phyloP scores from a whole-genome alignment of 1,284 basidiomycete genomes.

The Boletus chippewaensis region DNA sequence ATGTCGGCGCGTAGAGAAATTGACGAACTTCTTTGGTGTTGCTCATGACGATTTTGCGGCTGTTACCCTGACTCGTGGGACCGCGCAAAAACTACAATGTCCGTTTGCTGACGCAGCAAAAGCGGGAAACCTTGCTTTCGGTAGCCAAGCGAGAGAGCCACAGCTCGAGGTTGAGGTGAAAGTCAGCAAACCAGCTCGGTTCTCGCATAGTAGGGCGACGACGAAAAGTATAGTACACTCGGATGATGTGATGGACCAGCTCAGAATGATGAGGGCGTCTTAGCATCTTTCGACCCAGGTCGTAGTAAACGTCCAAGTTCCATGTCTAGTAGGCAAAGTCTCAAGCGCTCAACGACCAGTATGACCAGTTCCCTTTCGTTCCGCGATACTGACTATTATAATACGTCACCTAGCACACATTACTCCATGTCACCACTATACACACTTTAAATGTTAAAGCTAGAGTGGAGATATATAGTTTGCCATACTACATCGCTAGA shows the following conservation, averaged over 20 bases:
- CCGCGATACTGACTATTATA: too few species aligned
- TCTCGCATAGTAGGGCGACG: slow-evolving; percentile 33
- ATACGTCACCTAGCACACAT: too few species aligned
- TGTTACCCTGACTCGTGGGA: slow-evolving; percentile 22
- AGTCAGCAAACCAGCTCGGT: slow-evolving; percentile 32
- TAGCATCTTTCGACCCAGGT: background rate
- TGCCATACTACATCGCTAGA: too few species aligned
- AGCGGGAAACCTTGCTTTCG: slow-evolving; percentile 2
- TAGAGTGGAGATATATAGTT: too few species aligned
- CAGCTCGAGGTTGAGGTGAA: slow-evolving; percentile 34
- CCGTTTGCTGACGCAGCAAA: slow-evolving; percentile 2
- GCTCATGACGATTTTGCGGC: slow-evolving; percentile 30
- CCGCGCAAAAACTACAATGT: background rate
- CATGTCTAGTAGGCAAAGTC: too few species aligned
- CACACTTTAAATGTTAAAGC: too few species aligned
- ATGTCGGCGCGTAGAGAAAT: slow-evolving; percentile 36
- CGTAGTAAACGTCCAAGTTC: too few species aligned
- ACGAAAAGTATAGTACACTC: slow-evolving; percentile 31
- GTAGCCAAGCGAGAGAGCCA: slow-evolving; percentile 6
- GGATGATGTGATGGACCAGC: slow-evolving; percentile 42
- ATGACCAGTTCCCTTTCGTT: too few species aligned
- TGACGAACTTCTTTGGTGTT: slow-evolving; percentile 55
- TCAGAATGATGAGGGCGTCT: slow-evolving; percentile 44
- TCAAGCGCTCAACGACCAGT: too few species aligned
- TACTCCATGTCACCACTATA: too few species aligned